Conservation (phyloP, 169 alveolate species). For the Plasmodium falciparum region DNA sequence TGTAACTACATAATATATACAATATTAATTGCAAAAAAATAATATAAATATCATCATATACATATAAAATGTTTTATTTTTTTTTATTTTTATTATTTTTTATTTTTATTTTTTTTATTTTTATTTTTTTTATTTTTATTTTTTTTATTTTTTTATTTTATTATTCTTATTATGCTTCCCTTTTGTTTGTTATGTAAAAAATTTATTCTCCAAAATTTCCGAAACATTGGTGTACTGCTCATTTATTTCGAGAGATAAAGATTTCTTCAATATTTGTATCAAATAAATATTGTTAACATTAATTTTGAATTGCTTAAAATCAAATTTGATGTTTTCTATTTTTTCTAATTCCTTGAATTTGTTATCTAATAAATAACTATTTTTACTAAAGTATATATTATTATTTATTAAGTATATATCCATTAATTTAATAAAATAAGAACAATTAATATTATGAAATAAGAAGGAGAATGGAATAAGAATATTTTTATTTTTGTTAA, state of each 20-base stretch:
- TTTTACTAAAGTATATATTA: conserved; percentile 58
- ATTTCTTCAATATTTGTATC: conserved; percentile 29
- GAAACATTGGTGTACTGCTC: conserved; percentile 49
- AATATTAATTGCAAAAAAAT: not conserved
- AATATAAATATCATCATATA: not conserved
- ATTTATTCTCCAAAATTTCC: conserved; percentile 45
- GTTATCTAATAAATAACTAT: conserved; percentile 53
- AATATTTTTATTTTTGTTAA: conserved; percentile 49
- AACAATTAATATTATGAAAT: conserved; percentile 61
- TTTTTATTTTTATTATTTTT: too few species aligned
- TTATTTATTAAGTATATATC: conserved; percentile 60
- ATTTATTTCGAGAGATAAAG: conserved; percentile 56
- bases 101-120: too few species aligned
- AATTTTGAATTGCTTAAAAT: conserved; percentile 48
- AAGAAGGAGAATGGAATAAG: conserved; percentile 68
- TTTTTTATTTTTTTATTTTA: too few species aligned
- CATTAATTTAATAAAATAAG: conserved; percentile 57
- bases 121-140: too few species aligned
- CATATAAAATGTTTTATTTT: not conserved
- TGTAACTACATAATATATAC: too few species aligned
- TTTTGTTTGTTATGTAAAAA: not conserved
- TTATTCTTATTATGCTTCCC: too few species aligned
- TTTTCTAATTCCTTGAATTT: conserved; percentile 65
- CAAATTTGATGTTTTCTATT: conserved; percentile 40
- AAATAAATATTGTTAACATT: conserved; percentile 59